phyloP scores from a whole-genome alignment of 306 rosid species.

The Rosa chinensis region DNA sequence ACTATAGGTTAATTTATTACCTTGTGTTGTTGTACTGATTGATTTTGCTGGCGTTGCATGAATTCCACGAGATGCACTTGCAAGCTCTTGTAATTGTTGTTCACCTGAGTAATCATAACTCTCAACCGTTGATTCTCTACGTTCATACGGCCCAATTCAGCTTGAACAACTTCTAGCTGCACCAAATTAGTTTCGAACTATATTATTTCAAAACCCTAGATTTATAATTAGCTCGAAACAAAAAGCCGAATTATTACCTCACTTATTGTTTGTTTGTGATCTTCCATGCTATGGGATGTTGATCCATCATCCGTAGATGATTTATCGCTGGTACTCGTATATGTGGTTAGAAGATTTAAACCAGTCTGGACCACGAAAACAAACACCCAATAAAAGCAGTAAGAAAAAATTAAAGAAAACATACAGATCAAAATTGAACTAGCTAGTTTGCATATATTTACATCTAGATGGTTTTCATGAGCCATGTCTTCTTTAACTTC shows the following conservation, averaged over 20 bases:
- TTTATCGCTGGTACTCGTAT: conserved; percentile 31
- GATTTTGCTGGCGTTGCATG: conserved; percentile 27
- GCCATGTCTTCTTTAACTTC: conserved; percentile 23
- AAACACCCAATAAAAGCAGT: background rate
- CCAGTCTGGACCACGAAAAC: conserved; percentile 38
- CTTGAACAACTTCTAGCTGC: conserved; percentile 36
- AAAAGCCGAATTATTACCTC: background rate
- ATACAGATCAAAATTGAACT: background rate
- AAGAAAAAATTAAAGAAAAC: background rate
- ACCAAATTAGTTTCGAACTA: background rate
- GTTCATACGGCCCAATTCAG: conserved; percentile 47
- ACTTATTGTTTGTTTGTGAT: conserved; percentile 26
- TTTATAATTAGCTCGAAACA: background rate
- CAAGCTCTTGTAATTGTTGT: conserved; percentile 39
- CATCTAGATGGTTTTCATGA: conserved; percentile 27
- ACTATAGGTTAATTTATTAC: conserved; percentile 5
- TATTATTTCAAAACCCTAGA: conserved; percentile 6
- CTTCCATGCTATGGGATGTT: conserved; percentile 27
- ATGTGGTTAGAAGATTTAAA: conserved; percentile 53
- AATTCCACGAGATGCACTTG: conserved; percentile 34
- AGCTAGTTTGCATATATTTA: conserved; percentile 32
- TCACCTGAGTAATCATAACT: conserved; percentile 43
- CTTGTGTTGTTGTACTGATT: conserved; percentile 17
- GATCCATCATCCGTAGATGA: conserved; percentile 37
- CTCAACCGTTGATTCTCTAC: conserved; percentile 50